These are phyloP conservation scores for Naganishia sp. DNA, from an alignment of 1,284 basidiomycete genomes.

Conservation along the genomic window DNA sequence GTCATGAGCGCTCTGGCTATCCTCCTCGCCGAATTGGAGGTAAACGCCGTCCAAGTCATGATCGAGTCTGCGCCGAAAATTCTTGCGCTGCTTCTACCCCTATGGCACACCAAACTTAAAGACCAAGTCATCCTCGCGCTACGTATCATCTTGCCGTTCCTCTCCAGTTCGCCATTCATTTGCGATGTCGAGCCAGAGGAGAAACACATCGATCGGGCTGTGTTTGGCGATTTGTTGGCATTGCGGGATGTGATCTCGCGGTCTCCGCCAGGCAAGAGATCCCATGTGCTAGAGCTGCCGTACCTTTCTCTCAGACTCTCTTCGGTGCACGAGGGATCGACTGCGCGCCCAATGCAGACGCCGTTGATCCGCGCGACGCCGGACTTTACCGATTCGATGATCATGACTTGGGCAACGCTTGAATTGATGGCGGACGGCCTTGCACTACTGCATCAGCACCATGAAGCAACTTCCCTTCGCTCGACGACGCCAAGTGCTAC, in stretches of 20 bases:
- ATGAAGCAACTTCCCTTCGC: conserved; percentile 60
- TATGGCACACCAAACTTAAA: conserved; percentile 70
- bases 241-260: conserved; percentile 14
- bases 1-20: conserved; percentile 69
- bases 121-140: conserved; percentile 64
- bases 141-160: conserved; percentile 56
- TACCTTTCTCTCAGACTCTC: neutral
- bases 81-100: conserved; percentile 65
- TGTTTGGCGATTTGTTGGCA: conserved; percentile 10
- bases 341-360: conserved; percentile 12
- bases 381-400: conserved; percentile 69
- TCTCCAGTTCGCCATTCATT: conserved; percentile 20
- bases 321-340: neutral
- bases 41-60: conserved; percentile 68
- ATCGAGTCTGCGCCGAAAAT: conserved; percentile 62
- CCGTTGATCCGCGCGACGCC: conserved; percentile 55
- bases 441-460: conserved; percentile 57
- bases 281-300: conserved; percentile 8
- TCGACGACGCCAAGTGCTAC: conserved; percentile 41
- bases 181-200: conserved; percentile 12
- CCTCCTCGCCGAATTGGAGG: conserved; percentile 67
- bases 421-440: conserved; percentile 82
- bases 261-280: conserved; percentile 6
- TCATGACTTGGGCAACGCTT: conserved; percentile 74
- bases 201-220: conserved; percentile 15